Evolutionary conservation across 2,329 filamentous ascomycete genomes (phyloP).

Genomic region (Stemphylium beticola): DNA sequence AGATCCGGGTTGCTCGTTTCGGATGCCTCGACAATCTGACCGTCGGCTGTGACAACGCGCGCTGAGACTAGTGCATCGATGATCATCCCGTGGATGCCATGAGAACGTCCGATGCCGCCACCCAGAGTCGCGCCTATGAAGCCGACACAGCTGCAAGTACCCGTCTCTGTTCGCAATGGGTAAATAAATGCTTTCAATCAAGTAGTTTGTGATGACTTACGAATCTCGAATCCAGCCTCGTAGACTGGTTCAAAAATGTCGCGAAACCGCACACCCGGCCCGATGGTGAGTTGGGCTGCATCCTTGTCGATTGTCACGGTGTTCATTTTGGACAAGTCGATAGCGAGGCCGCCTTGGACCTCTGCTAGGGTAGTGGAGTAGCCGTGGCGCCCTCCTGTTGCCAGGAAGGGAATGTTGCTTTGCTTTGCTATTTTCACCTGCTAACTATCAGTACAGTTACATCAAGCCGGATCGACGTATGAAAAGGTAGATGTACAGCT

Average conservation of each 20-base stretch:
- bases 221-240: neutral
- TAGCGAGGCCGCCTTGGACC: neutral
- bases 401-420: conserved; percentile 8
- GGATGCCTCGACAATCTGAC: conserved; percentile 2
- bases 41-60: neutral
- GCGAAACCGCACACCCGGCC: neutral
- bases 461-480: too few species aligned
- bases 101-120: conserved; percentile 11
- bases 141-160: conserved; percentile 3
- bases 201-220: neutral
- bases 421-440: neutral
- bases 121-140: conserved; percentile 11
- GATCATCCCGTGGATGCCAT: conserved; percentile 3
- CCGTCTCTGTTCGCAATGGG: neutral
- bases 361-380: conserved; percentile 1
- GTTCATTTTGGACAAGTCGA: neutral
- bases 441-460: neutral
- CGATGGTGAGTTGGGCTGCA: neutral
- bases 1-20: neutral
- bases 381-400: conserved; percentile 7
- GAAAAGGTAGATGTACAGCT: neutral
- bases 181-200: neutral
- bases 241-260: neutral
- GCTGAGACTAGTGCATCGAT: conserved; percentile 2
- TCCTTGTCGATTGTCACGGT: neutral